Conservation (phyloP, 805 yeast genomes). For the Henningerozyma blattae region DNA sequence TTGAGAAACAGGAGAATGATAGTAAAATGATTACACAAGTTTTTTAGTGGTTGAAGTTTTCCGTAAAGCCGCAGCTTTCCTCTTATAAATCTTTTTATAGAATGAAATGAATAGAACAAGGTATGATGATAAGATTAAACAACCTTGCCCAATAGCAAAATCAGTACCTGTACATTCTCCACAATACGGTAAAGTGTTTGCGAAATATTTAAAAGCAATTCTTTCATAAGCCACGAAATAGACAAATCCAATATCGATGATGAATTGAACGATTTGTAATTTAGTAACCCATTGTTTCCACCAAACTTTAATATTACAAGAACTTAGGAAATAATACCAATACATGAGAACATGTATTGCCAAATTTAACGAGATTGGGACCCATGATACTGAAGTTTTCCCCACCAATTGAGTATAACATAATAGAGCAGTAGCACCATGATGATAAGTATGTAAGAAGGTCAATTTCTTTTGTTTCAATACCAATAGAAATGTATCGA, state of each 20-base stretch:
- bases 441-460: conserved; percentile 92
- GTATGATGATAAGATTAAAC: conserved; percentile 65
- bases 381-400: conserved; percentile 87
- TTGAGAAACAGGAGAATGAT: not conserved
- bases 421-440: conserved; percentile 92
- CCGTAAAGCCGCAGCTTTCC: conserved; percentile 21
- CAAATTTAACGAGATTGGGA: conserved; percentile 78
- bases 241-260: conserved; percentile 80
- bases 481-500: conserved; percentile 87
- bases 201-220: conserved; percentile 30
- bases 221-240: conserved; percentile 82
- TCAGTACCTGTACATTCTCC: conserved; percentile 67
- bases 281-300: conserved; percentile 99
- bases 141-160: conserved; percentile 61
- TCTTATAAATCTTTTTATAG: conserved; percentile 66
- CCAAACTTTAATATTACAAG: conserved; percentile 93
- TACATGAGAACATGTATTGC: conserved; percentile 95
- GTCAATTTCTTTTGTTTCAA: conserved; percentile 84
- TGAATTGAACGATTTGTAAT: conserved; percentile 86
- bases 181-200: conserved; percentile 35
- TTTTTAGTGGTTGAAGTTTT: too few species aligned
- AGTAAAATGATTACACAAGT: not conserved
- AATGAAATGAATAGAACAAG: conserved; percentile 64
- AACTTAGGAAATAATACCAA: conserved; percentile 89
- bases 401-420: conserved; percentile 93